Evolutionary conservation across 371 early-diverging fungal species (phyloP).

Genomic region (Saksenaea oblongispora): DNA sequence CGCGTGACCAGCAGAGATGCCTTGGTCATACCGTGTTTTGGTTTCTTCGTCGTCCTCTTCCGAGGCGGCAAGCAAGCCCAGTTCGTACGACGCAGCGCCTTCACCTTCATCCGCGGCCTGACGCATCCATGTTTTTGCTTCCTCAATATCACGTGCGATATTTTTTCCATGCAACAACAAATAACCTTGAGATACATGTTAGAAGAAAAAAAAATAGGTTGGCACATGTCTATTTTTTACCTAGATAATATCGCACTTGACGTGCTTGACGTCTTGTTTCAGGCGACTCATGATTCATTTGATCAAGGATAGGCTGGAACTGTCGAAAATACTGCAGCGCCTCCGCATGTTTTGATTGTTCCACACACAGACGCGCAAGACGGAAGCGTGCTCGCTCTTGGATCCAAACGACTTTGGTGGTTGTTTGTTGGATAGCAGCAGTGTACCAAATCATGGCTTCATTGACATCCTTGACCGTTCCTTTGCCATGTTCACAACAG

Average conservation of each 20-base stretch:
- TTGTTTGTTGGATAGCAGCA: conserved; percentile 13
- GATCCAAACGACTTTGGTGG: conserved; percentile 23
- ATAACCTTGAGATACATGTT: conserved; percentile 9
- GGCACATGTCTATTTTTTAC: conserved; percentile 9
- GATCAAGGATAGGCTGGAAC: conserved; percentile 17
- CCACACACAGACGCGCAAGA: conserved; percentile 23
- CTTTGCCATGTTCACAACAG: conserved; percentile 21
- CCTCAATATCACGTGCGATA: background rate
- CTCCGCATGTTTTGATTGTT: conserved; percentile 10
- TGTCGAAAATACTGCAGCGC: conserved; percentile 16
- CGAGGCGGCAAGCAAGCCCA: conserved; percentile 11
- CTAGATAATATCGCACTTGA: conserved; percentile 34
- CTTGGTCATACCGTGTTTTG: conserved; percentile 7
- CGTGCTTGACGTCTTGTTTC: conserved; percentile 34
- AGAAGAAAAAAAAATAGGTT: background rate
- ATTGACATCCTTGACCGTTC: conserved; percentile 8
- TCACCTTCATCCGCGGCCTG: conserved; percentile 21
- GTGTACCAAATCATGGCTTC: conserved; percentile 20
- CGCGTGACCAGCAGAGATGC: conserved; percentile 8
- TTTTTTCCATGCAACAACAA: conserved; percentile 12
- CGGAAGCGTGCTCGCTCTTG: conserved; percentile 31
- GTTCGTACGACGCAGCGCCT: conserved; percentile 23
- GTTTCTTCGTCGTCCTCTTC: conserved; percentile 11
- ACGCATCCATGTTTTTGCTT: conserved; percentile 13
- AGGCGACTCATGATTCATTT: conserved; percentile 24